Evolutionary conservation across 306 rosid genomes (phyloP).

Genomic region (Vigna radiata): DNA sequence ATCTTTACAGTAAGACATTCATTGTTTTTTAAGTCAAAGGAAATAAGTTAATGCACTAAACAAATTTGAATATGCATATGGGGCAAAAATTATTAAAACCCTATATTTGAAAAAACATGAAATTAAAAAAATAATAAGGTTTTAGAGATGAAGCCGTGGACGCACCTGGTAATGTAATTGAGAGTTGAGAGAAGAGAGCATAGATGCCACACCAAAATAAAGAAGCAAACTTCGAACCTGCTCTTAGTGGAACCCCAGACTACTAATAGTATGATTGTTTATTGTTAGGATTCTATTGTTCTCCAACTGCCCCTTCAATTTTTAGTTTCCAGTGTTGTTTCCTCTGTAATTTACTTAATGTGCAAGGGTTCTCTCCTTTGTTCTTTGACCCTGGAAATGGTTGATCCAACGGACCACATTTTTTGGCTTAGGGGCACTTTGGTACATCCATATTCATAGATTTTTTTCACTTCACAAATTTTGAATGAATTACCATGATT

Average conservation of each 20-base stretch:
- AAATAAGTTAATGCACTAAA: background rate
- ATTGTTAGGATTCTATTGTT: background rate
- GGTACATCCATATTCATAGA: background rate
- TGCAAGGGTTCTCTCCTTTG: background rate
- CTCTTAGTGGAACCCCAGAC: conserved; percentile 1
- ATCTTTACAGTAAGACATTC: background rate
- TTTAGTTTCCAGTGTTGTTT: background rate
- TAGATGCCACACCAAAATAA: background rate
- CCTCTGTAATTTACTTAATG: background rate
- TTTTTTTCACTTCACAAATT: background rate
- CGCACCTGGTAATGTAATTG: conserved; percentile 7
- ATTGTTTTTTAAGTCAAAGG: background rate
- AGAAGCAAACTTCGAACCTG: conserved; percentile 1
- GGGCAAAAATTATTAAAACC: conserved; percentile 15
- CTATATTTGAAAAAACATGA: background rate
- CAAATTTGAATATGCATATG: background rate
- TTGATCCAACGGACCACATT: background rate
- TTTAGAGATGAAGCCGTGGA: background rate
- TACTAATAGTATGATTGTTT: background rate
- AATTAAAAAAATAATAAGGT: background rate
- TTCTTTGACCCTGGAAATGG: background rate
- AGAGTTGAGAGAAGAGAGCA: background rate
- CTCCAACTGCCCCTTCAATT: conserved; percentile 19
- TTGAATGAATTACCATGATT: too few relatives aligned
- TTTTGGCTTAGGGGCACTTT: background rate